These are phyloP conservation scores for Oehlia diaphana DNA, from an alignment of 192 early-diverging fungal genomes.

Conservation along the genomic window DNA sequence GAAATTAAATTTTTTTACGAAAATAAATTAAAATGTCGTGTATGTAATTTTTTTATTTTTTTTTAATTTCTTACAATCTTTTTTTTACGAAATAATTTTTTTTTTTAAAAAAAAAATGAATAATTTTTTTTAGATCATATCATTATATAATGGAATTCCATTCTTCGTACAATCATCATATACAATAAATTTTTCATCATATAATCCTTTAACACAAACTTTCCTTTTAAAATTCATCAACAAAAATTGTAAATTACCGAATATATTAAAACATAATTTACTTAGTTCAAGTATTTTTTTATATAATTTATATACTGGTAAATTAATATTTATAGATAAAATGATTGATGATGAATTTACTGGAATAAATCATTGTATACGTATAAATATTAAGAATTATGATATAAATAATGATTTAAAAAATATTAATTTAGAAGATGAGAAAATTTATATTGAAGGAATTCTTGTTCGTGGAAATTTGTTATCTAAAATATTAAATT, in stretches of 20 bases:
- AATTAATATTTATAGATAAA: neutral
- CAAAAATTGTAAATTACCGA: neutral
- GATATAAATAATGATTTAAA: neutral
- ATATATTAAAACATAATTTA: neutral
- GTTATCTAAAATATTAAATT: neutral
- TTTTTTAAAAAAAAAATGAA: neutral
- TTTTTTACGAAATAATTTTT: no score
- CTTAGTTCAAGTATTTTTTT: neutral
- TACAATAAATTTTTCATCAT: neutral
- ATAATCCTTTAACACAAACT: neutral
- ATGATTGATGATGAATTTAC: neutral
- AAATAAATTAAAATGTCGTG: neutral
- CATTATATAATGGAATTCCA: neutral
- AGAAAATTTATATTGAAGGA: neutral
- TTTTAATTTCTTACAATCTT: neutral
- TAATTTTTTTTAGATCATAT: neutral
- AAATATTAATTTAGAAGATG: neutral
- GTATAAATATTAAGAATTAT: neutral
- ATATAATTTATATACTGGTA: neutral
- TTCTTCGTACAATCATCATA: neutral
- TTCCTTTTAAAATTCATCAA: neutral
- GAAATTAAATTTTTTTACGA: neutral
- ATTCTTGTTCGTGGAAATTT: neutral
- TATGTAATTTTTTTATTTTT: neutral
- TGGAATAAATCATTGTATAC: neutral